A percentile compares a stretch with the other conserved stretches of the same genome.
Evolutionary conservation across 2,329 filamentous ascomycete species (phyloP).

Genomic region (Coniochaeta prunicola): DNA sequence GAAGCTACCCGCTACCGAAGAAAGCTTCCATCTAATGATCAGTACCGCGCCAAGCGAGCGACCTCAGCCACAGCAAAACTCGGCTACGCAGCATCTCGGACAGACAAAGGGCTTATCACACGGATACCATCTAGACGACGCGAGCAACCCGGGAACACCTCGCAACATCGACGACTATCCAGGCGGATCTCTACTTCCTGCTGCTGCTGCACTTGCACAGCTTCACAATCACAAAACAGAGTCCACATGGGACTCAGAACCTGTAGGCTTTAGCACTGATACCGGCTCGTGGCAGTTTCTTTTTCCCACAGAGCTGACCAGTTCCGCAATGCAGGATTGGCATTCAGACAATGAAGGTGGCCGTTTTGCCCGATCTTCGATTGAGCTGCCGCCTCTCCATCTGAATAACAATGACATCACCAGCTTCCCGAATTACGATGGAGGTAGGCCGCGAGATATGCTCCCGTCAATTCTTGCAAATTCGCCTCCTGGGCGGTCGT

Average conservation of each 20-base stretch:
- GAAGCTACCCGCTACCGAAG: slow-evolving; percentile 94
- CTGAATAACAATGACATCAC: slow-evolving; percentile 52
- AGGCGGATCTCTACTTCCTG: slow-evolving; percentile 57
- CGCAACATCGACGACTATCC: slow-evolving; percentile 63
- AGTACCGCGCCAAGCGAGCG: slow-evolving; percentile 64
- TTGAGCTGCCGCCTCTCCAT: slow-evolving; percentile 68
- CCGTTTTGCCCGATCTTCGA: slow-evolving; percentile 56
- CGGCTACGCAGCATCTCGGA: slow-evolving; percentile 18
- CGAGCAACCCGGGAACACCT: slow-evolving; percentile 60
- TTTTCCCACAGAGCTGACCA: slow-evolving; percentile 6
- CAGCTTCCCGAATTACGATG: slow-evolving; percentile 59
- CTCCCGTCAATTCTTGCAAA: slow-evolving; percentile 75
- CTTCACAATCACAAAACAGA: slow-evolving; percentile 70
- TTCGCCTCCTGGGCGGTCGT: slow-evolving; percentile 80
- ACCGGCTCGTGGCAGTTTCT: background rate
- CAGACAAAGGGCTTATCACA: slow-evolving; percentile 47
- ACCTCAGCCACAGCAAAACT: slow-evolving; percentile 25
- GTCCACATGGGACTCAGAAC: slow-evolving; percentile 70
- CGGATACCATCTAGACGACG: slow-evolving; percentile 60
- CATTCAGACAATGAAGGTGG: slow-evolving; percentile 64
- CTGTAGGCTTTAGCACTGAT: slow-evolving; percentile 42
- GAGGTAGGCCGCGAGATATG: slow-evolving; percentile 60
- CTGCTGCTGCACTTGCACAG: slow-evolving; percentile 81
- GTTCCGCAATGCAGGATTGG: slow-evolving; percentile 48
- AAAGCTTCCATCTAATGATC: slow-evolving; percentile 96